These are phyloP conservation scores for Gracilaria domingensis DNA, from an alignment of 23 red algal species.

Conservation along the genomic window DNA sequence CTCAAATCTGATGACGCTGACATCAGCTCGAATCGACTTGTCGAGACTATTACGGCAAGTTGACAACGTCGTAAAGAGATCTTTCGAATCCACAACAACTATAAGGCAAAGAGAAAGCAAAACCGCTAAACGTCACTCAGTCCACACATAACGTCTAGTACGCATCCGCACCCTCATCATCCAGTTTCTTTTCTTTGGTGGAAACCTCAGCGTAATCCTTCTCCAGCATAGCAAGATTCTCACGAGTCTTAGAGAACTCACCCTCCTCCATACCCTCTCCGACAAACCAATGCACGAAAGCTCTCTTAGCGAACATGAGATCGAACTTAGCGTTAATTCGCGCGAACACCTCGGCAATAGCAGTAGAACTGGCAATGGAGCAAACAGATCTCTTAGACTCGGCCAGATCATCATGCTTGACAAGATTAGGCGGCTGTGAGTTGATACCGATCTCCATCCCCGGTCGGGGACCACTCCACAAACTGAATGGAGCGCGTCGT, in stretches of 20 bases:
- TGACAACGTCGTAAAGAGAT: too few species aligned
- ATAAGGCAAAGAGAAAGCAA: conserved; percentile 14
- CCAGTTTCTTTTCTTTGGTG: conserved; percentile 80
- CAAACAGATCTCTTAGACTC: conserved; percentile 91
- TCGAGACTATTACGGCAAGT: too few species aligned
- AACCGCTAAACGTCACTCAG: not conserved
- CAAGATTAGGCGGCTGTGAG: conserved; percentile 86
- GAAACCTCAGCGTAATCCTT: conserved; percentile 97
- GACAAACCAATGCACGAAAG: conserved; percentile 99
- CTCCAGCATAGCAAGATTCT: conserved; percentile 94
- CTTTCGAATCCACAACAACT: too few species aligned
- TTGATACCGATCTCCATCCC: conserved; percentile 99
- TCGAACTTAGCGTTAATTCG: conserved; percentile 99
- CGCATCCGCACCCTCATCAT: conserved; percentile 75
- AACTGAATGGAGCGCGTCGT: conserved; percentile 95
- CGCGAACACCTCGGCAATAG: conserved; percentile 98
- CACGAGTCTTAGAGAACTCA: conserved; percentile 97
- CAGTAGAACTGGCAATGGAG: conserved; percentile 98
- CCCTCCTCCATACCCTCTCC: conserved; percentile 99
- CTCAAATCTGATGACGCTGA: too few species aligned
- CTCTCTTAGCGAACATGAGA: conserved; percentile 97
- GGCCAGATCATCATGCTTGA: conserved; percentile 87
- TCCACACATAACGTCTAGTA: conserved; percentile 14
- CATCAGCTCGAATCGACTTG: too few species aligned
- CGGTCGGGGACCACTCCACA: conserved; percentile 99